Conservation (phyloP, 139 green algal species). For the Limnomonas spitsbergensis region DNA sequence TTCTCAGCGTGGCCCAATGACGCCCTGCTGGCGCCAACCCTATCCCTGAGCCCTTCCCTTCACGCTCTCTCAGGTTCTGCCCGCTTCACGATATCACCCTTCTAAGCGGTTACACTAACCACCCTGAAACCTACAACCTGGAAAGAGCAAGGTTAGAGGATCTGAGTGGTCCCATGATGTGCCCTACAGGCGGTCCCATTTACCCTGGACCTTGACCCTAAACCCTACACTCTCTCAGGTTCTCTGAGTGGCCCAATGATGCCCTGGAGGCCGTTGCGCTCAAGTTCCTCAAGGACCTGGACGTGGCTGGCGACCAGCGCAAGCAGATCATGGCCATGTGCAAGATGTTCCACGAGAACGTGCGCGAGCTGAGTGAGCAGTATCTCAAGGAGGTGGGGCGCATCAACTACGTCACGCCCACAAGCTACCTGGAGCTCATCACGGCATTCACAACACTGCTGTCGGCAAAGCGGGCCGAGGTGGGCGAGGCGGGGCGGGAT, state of each 20-base stretch:
- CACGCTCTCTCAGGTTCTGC: too few relatives aligned
- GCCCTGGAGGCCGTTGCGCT: conserved; percentile 69
- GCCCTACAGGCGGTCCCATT: too few relatives aligned
- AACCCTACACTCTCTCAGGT: conserved; percentile 32
- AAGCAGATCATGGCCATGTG: conserved; percentile 23
- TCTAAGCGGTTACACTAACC: too few relatives aligned
- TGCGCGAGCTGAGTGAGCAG: conserved; percentile 38
- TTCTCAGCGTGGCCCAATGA: too few relatives aligned
- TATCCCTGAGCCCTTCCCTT: too few relatives aligned
- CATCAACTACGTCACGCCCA: conserved; percentile 81
- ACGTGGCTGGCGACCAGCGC: conserved; percentile 22
- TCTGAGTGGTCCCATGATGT: too few relatives aligned
- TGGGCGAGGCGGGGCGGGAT: too few relatives aligned
- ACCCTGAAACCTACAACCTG: too few relatives aligned
- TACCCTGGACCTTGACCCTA: too few relatives aligned
- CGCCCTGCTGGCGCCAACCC: too few relatives aligned
- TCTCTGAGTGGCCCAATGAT: conserved; percentile 60
- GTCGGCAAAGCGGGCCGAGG: conserved; percentile 49
- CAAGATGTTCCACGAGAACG: conserved; percentile 50
- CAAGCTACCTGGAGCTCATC: conserved; percentile 78
- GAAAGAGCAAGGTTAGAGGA: too few relatives aligned
- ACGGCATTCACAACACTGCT: conserved; percentile 63
- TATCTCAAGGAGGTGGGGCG: conserved; percentile 57
- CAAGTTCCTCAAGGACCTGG: conserved; percentile 65
- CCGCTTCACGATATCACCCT: too few relatives aligned